Evolutionary conservation across 108 stramenopile species (phyloP), one percentile per base, ranked within the genome.

Genomic region (Skeletonema menzelii): DNA sequence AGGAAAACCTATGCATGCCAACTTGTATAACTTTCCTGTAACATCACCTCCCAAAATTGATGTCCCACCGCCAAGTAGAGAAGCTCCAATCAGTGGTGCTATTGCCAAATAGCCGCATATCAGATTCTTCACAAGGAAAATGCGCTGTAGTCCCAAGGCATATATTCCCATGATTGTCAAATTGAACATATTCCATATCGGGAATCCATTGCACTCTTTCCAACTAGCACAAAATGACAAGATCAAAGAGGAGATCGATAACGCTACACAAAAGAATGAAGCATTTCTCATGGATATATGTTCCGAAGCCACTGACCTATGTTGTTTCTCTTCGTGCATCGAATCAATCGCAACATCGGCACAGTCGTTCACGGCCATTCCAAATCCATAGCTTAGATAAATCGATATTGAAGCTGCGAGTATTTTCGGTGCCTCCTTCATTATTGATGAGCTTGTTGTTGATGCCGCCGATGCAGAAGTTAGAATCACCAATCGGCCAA

Each of bases 281-380:
- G 59, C 69, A 30, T 60, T 42, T 47, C 22, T 61, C 27, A 46
- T 32, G 2, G 69, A 70, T 12, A 70, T 61, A 19, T n/a, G 6
- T 4, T 53, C 44, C 14, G 69, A 70, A 2, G 69, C 59, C 20
- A 70, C 59, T 26, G 69, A 61, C 47, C 59, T 60, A 44, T n/a
- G 15, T 60, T 47, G 59, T 49, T 70, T 70, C 4, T 46, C 42
- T 28, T 37, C 40, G 22, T 70, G 69, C 30, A 56, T 27, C 28
- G 37, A 46, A 20, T 70, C 69, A 46, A 70, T 42, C 13, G 27
- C 26, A 11, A 59, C 69, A 61, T 70, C 69, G 20, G 59, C 69
- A 44, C 58, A 49, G 42, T 78, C 77, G 47, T 78, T 78, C 77
- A 78, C 72, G 4, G 71, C 77, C 77, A 78, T 78, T 46, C 77